Percentiles rank a stretch among this genome's conserved stretches.
phyloP scores from a whole-genome alignment of 2,329 filamentous ascomycete species.

The Colletotrichum eremochloae region DNA sequence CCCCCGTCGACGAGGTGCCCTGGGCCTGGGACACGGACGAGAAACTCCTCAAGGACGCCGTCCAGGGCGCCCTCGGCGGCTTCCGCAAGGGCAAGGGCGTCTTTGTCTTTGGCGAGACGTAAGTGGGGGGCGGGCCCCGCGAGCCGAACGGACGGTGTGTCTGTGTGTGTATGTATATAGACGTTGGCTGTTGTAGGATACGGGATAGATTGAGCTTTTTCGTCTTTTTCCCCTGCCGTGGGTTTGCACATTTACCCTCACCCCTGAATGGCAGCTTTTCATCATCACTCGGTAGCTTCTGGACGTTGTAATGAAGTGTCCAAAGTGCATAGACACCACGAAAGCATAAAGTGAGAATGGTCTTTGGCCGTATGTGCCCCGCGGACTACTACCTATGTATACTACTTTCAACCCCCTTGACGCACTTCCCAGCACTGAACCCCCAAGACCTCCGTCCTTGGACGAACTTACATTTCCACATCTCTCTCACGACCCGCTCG shows the following conservation, averaged over 20 bases:
- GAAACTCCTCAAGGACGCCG: conserved; percentile 76
- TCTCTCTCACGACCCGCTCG: not conserved
- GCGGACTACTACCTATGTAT: not conserved
- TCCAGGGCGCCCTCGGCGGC: conserved; percentile 86
- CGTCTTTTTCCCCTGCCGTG: too few relatives aligned
- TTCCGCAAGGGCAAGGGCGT: conserved; percentile 91
- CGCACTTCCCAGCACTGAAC: not conserved
- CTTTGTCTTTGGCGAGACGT: conserved; percentile 81
- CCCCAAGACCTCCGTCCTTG: not conserved
- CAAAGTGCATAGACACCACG: too few relatives aligned
- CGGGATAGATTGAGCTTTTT: not conserved
- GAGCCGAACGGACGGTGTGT: too few relatives aligned
- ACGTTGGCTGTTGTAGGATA: conserved; percentile 19
- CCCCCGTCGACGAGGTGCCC: conserved; percentile 82
- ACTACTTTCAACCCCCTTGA: not conserved
- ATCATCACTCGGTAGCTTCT: too few relatives aligned
- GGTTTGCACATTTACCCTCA: too few relatives aligned
- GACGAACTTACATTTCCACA: not conserved
- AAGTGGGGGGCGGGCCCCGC: conserved; percentile 24
- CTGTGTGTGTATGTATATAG: not conserved
- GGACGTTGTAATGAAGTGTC: too few relatives aligned
- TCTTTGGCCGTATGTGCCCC: too few relatives aligned
- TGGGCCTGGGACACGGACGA: conserved; percentile 89
- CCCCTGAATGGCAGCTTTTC: too few relatives aligned
- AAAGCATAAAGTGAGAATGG: too few relatives aligned